Evolutionary conservation across 441 rosid genomes (phyloP).

Genomic region (Pelargonium fulgidum): DNA sequence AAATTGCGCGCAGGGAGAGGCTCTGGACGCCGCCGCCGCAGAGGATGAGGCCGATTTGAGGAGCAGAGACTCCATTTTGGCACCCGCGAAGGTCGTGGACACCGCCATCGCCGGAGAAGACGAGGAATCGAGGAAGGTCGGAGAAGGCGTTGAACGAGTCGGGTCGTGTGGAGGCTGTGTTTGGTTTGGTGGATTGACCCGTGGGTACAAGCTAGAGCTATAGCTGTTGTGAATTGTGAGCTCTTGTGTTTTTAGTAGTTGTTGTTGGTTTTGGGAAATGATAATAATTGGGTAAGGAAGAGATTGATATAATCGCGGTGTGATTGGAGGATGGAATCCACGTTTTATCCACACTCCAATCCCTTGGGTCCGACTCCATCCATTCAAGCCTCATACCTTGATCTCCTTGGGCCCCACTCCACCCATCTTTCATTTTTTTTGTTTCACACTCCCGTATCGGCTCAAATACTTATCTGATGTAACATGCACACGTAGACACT

Average conservation of each 20-base stretch:
- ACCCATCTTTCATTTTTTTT: background rate
- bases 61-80: conserved; percentile 42
- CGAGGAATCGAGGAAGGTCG: conserved; percentile 11
- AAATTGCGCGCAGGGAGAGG: conserved; percentile 28
- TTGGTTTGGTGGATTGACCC: background rate
- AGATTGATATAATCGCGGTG: conserved; percentile 22
- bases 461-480: too few relatives aligned
- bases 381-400: background rate
- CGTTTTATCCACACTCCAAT: conserved; percentile 44
- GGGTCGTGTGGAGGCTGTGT: background rate
- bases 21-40: conserved; percentile 28
- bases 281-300: background rate
- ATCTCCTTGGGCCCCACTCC: background rate
- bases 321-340: conserved; percentile 41
- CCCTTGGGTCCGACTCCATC: conserved; percentile 4
- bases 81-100: conserved; percentile 48
- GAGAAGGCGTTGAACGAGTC: background rate
- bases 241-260: background rate
- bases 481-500: too few relatives aligned
- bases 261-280: background rate
- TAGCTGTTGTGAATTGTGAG: background rate
- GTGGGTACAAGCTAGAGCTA: background rate
- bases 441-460: too few relatives aligned
- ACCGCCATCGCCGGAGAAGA: conserved; percentile 41
- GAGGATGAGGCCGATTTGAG: conserved; percentile 30